phyloP scores from a whole-genome alignment of 257 asterid genomes.

The Coffea canephora region DNA sequence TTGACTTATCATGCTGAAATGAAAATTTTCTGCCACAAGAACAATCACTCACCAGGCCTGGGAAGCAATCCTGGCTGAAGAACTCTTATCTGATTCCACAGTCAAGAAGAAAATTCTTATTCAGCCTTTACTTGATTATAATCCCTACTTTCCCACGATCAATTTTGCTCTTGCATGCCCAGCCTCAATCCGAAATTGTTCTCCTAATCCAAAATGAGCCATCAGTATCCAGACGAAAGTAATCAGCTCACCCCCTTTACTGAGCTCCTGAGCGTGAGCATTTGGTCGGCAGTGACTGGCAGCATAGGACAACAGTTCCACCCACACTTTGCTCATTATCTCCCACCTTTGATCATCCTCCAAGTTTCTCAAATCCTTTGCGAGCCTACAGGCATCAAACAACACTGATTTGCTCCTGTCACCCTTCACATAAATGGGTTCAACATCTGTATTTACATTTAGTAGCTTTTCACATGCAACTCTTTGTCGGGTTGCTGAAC shows the following conservation, averaged over 20 bases:
- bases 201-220: constrained; percentile 42
- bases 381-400: constrained; percentile 42
- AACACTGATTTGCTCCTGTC: constrained; percentile 43
- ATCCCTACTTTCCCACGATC: constrained; percentile 14
- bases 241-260: constrained; percentile 36
- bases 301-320: constrained; percentile 32
- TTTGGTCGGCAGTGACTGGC: constrained; percentile 29
- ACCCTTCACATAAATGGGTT: constrained; percentile 41
- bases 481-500: not conserved
- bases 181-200: constrained; percentile 13
- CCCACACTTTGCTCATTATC: constrained; percentile 36
- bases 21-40: too few species aligned
- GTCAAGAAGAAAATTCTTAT: too few species aligned
- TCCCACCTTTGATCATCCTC: constrained; percentile 19
- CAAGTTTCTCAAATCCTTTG: constrained; percentile 12
- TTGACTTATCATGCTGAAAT: too few species aligned
- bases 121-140: too few species aligned
- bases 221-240: constrained; percentile 39
- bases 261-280: constrained; percentile 32
- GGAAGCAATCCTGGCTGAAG: too few species aligned
- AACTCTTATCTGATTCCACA: too few species aligned
- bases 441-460: constrained; percentile 19
- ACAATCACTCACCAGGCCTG: too few species aligned
- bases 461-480: constrained; percentile 10
- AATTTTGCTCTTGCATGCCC: constrained; percentile 23